A percentile compares a stretch with the other conserved stretches of the same genome.
phyloP scores from a whole-genome alignment of 1,139 yeast species.

The Candida sanyaensis region DNA sequence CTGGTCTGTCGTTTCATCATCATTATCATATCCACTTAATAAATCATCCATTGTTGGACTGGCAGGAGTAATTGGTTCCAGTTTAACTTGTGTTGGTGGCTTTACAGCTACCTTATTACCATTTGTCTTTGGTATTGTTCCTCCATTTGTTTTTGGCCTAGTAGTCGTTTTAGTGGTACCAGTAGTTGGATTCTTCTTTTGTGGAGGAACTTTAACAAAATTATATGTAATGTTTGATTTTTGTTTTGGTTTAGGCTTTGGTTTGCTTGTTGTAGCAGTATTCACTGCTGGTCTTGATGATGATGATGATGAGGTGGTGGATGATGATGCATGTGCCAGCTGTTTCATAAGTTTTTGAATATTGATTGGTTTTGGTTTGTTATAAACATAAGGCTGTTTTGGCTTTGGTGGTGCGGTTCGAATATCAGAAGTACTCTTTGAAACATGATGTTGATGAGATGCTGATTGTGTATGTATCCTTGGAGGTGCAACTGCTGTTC shows the following conservation, averaged over 20 bases:
- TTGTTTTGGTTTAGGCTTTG: constrained; percentile 9
- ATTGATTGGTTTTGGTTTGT: constrained; percentile 45
- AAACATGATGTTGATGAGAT: constrained; percentile 7
- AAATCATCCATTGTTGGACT: constrained; percentile 32
- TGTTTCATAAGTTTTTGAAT: constrained; percentile 22
- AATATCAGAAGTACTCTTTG: constrained; percentile 13
- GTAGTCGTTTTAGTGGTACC: background rate
- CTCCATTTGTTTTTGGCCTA: constrained; percentile 7
- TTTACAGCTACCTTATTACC: constrained; percentile 6
- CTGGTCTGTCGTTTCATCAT: background rate
- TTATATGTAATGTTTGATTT: constrained; percentile 33
- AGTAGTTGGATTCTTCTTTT: constrained; percentile 7
- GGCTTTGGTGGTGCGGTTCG: constrained; percentile 5
- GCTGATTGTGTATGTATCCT: constrained; percentile 1
- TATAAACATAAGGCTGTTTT: constrained; percentile 35
- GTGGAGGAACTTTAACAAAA: constrained; percentile 21
- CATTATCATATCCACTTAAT: constrained; percentile 24
- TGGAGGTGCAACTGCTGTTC: background rate
- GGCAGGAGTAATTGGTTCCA: constrained; percentile 8
- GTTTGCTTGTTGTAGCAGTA: no score
- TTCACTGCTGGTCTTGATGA: no score
- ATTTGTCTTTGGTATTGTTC: constrained; percentile 3
- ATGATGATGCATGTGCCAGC: constrained; percentile 20
- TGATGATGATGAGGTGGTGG: constrained; percentile 6
- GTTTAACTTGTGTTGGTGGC: constrained; percentile 6